Percentiles rank a stretch among this genome's conserved stretches.
phyloP scores from a whole-genome alignment of 2,329 filamentous ascomycete species.

The Exophiala oligosperma region DNA sequence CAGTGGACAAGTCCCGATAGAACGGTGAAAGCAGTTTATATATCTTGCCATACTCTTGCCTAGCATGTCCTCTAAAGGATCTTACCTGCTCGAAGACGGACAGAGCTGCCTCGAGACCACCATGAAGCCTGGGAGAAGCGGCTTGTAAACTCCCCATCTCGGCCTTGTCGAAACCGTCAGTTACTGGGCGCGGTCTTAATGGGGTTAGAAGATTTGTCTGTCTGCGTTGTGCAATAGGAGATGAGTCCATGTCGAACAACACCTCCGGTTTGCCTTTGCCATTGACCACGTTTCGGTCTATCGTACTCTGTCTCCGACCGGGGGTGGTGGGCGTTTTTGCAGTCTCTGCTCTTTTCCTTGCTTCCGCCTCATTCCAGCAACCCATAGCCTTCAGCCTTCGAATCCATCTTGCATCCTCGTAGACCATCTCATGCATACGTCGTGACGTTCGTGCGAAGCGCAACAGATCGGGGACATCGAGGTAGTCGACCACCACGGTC shows the following conservation, averaged over 20 bases:
- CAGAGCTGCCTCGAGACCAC: constrained; percentile 66
- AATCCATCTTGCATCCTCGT: constrained; percentile 96
- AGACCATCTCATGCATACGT: constrained; percentile 95
- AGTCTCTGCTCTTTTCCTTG: constrained; percentile 54
- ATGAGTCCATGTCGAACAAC: constrained; percentile 22
- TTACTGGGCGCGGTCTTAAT: constrained; percentile 36
- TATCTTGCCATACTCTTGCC: constrained; percentile 86
- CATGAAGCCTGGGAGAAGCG: constrained; percentile 32
- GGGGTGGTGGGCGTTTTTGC: constrained; percentile 13
- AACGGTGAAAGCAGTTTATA: constrained; percentile 87
- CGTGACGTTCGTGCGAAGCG: constrained; percentile 80
- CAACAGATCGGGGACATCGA: constrained; percentile 81
- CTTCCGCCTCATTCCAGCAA: constrained; percentile 88
- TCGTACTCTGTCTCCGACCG: constrained; percentile 17
- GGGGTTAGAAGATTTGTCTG: constrained; percentile 18
- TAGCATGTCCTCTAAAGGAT: constrained; percentile 80
- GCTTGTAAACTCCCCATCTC: constrained; percentile 51
- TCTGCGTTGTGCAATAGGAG: constrained; percentile 10
- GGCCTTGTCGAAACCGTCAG: constrained; percentile 81
- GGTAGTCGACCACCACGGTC: constrained; percentile 82
- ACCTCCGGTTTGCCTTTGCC: constrained; percentile 30
- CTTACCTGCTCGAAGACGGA: constrained; percentile 68
- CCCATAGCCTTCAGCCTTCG: constrained; percentile 81
- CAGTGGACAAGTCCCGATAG: constrained; percentile 76
- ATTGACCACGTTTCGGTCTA: constrained; percentile 27